phyloP scores from a whole-genome alignment of 1,139 yeast genomes.

The Hemisphaericaspora xylofermentans region DNA sequence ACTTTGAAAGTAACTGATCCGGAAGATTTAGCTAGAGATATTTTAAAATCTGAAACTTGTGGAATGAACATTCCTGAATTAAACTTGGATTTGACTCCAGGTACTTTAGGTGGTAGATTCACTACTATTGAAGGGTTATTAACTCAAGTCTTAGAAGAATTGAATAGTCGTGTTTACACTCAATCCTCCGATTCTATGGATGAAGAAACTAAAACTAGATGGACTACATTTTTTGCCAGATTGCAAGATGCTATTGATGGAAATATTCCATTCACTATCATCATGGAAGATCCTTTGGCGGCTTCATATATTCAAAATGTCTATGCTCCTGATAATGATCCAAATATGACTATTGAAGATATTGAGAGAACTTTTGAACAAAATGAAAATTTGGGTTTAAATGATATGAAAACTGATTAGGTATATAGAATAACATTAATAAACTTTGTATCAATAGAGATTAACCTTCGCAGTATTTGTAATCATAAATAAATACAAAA shows the following conservation, averaged over 20 bases:
- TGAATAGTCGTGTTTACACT: constrained; percentile 79
- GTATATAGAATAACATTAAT: not conserved
- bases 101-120: constrained; percentile 97
- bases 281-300: constrained; percentile 93
- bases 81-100: constrained; percentile 87
- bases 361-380: constrained; percentile 84
- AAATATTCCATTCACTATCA: constrained; percentile 74
- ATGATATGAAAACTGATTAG: constrained; percentile 63
- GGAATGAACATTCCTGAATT: constrained; percentile 84
- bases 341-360: constrained; percentile 89
- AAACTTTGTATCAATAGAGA: too few relatives aligned
- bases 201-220: constrained; percentile 65
- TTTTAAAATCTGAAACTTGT: constrained; percentile 92
- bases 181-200: constrained; percentile 94
- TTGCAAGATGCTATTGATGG: constrained; percentile 85
- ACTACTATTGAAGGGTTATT: constrained; percentile 94
- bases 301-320: constrained; percentile 95
- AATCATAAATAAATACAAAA: too few relatives aligned
- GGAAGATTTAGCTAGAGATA: constrained; percentile 92
- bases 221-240: constrained; percentile 76
- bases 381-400: constrained; percentile 88
- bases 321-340: constrained; percentile 97
- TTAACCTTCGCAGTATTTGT: too few relatives aligned
- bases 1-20: constrained; percentile 80
- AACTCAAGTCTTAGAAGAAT: constrained; percentile 85